These are phyloP conservation scores for Zalaria sp. DNA, from an alignment of 2,329 filamentous ascomycete species.

Conservation along the genomic window DNA sequence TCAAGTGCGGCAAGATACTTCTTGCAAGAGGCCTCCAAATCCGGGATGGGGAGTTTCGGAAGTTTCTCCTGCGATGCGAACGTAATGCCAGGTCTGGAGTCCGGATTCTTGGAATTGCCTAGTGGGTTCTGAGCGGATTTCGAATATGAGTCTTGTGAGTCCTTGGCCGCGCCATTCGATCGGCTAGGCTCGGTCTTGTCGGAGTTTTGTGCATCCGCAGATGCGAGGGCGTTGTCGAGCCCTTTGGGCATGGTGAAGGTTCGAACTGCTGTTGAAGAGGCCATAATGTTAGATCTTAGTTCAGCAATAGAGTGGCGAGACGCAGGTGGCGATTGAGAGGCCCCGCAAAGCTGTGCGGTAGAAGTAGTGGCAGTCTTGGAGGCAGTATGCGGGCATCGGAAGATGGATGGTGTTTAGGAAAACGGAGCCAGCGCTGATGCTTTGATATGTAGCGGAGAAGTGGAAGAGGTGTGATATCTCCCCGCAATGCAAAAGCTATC, in stretches of 20 bases:
- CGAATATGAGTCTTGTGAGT: slow-evolving; percentile 32
- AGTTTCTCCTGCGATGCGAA: slow-evolving; percentile 81
- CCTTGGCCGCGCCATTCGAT: slow-evolving; percentile 39
- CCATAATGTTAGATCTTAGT: slow-evolving; percentile 27
- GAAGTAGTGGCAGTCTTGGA: slow-evolving; percentile 86
- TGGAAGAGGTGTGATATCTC: not conserved
- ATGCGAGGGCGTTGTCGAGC: slow-evolving; percentile 53
- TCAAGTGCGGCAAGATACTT: slow-evolving; percentile 69
- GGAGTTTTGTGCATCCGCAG: slow-evolving; percentile 16
- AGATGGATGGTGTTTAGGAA: slow-evolving; percentile 2
- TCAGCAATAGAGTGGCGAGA: slow-evolving; percentile 63
- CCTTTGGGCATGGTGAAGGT: slow-evolving; percentile 60
- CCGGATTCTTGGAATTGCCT: slow-evolving; percentile 35
- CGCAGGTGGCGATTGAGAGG: slow-evolving; percentile 64
- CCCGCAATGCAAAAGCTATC: too few relatives aligned
- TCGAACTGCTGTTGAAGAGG: slow-evolving; percentile 41
- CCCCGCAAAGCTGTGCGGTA: slow-evolving; percentile 80
- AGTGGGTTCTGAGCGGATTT: slow-evolving; percentile 34
- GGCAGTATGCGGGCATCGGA: slow-evolving; percentile 66
- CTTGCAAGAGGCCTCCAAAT: slow-evolving; percentile 62
- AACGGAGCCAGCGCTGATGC: not conserved
- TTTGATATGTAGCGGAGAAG: slow-evolving; percentile 1
- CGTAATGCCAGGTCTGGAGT: slow-evolving; percentile 59
- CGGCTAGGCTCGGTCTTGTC: slow-evolving; percentile 26
- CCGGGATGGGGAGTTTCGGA: slow-evolving; percentile 84